Conservation (phyloP, 1,284 basidiomycete genomes). For the Cryptococcus sp. region DNA sequence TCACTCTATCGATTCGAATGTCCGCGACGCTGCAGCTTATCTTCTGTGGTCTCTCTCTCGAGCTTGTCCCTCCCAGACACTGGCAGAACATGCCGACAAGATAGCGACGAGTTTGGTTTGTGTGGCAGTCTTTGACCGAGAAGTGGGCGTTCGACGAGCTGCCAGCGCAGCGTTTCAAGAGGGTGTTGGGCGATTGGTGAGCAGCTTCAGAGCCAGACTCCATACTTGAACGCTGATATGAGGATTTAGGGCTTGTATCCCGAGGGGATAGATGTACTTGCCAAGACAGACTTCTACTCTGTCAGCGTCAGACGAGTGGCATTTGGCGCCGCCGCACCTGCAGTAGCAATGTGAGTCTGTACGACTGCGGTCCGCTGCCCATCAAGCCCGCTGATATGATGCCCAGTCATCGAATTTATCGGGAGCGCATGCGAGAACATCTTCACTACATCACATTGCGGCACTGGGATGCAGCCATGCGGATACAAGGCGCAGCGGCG, state of each 20-base stretch:
- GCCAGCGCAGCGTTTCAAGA: constrained; percentile 98
- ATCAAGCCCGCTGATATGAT: not conserved
- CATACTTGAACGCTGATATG: not conserved
- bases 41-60: constrained; percentile 92
- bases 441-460: constrained; percentile 71
- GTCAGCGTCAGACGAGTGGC: constrained; percentile 83
- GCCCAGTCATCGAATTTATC: constrained; percentile 64
- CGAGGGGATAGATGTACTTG: constrained; percentile 89
- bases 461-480: constrained; percentile 88
- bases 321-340: constrained; percentile 78
- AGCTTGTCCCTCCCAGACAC: constrained; percentile 63
- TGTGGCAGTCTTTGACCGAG: constrained; percentile 86
- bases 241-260: constrained; percentile 73
- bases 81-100: constrained; percentile 64
- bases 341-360: constrained; percentile 73
- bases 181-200: constrained; percentile 87
- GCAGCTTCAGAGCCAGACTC: constrained; percentile 41
- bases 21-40: constrained; percentile 93
- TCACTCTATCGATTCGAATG: constrained; percentile 89
- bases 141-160: constrained; percentile 92
- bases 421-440: constrained; percentile 69
- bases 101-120: constrained; percentile 73
- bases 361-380: constrained; percentile 46
- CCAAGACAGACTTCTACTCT: constrained; percentile 91
- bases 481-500: constrained; percentile 76